Evolutionary conservation across 805 yeast genomes (phyloP), one percentile per base, ranked within the genome.

Genomic region (Zygosaccharomyces kombuchaensis): DNA sequence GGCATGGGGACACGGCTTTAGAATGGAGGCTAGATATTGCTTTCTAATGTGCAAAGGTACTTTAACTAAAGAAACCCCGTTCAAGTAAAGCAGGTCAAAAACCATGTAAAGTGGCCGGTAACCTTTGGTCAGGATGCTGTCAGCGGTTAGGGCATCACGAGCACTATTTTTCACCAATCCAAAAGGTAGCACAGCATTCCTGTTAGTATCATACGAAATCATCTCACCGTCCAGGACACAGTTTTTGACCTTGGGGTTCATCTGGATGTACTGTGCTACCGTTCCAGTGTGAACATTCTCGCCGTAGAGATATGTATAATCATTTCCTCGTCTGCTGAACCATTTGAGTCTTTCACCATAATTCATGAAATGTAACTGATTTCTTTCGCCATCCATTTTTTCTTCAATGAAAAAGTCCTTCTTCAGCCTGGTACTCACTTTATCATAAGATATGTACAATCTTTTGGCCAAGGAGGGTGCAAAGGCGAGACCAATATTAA

Each of bases 321-420:
- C 96, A 43, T 78, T 79, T 7, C 85, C 84, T 38, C 80, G 75
- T 54, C 96, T 72, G 42, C 87, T 80, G 58, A 57, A 41, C 67
- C 67, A 63, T 36, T 54, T 58, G n/a, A 63, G 56, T 27, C 47
- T 48, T 31, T 57, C 55, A 9, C 76, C 82, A 47, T 60, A 60
- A 7, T 77, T 66, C 35, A 70, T 62, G 68, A 80, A 78, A 61
- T 91, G 99, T 37, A 89, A 53, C 44, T 87, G 82, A 55, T 87
- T 80, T 53, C 99, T 68, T 63, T 91, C 97, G 2, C 98, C 99
- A 64, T 91, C 97, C 68, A 89, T 75, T 60, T 91, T 91, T 61
- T 91, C 97, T 58, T 91, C 98, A 8, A 91, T 78, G 43, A 73
- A 75, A 56, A 88, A 87, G 21, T 72, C 68, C 50, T 63, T 21